A percentile compares a stretch with the other conserved stretches of the same genome.
These are phyloP conservation scores for Lasiosphaeriaceae sp. DNA, from an alignment of 495 filamentous ascomycete species.

Conservation along the genomic window DNA sequence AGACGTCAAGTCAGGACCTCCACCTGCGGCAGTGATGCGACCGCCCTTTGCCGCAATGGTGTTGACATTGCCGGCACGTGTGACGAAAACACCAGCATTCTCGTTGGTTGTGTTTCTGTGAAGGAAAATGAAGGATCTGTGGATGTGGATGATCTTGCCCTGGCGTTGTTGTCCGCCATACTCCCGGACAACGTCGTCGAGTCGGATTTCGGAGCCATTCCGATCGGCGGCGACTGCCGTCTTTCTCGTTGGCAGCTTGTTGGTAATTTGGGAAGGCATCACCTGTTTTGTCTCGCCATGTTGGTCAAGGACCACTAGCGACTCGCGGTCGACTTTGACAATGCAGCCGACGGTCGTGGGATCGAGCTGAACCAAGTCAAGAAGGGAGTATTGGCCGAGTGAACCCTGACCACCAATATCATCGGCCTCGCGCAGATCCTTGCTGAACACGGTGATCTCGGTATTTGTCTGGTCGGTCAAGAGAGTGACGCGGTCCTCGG, in stretches of 20 bases:
- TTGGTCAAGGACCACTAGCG: slow-evolving; percentile 84
- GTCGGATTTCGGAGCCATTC: slow-evolving; percentile 86
- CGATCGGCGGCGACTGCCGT: slow-evolving; percentile 88
- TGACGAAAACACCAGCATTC: slow-evolving; percentile 86
- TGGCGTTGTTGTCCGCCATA: slow-evolving; percentile 76
- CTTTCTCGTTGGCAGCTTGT: slow-evolving; percentile 73
- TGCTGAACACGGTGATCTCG: slow-evolving; percentile 97
- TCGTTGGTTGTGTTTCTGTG: slow-evolving; percentile 80
- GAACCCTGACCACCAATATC: slow-evolving; percentile 79
- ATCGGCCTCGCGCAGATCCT: slow-evolving; percentile 86
- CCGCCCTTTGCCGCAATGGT: slow-evolving; percentile 92
- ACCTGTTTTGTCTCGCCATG: slow-evolving; percentile 76
- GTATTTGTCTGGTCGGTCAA: slow-evolving; percentile 85
- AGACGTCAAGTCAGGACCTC: slow-evolving; percentile 71
- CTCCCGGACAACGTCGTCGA: slow-evolving; percentile 90
- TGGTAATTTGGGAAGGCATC: slow-evolving; percentile 85
- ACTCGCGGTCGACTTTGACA: slow-evolving; percentile 92
- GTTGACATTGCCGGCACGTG: slow-evolving; percentile 76
- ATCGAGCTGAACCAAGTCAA: slow-evolving; percentile 93
- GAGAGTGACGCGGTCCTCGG: slow-evolving; percentile 84
- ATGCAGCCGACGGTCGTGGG: slow-evolving; percentile 86
- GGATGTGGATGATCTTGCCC: slow-evolving; percentile 87
- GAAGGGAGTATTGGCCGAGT: slow-evolving; percentile 80
- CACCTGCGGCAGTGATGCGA: slow-evolving; percentile 54
- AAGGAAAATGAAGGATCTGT: slow-evolving; percentile 83